Evolutionary conservation across 2,329 filamentous ascomycete species (phyloP).

Genomic region (Ophiostoma pallidulum): DNA sequence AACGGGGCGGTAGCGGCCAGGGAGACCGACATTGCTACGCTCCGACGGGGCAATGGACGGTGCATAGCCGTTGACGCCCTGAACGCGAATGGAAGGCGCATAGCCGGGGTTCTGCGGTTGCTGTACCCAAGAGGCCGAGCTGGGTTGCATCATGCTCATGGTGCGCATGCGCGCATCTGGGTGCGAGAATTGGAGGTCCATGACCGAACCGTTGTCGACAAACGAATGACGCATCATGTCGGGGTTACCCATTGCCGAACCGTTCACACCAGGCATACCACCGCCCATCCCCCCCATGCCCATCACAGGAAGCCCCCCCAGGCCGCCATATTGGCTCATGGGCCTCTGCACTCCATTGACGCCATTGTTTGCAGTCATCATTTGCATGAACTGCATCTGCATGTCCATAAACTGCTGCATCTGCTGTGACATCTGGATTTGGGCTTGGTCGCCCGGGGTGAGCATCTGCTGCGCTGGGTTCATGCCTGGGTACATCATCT

Average conservation of each 20-base stretch:
- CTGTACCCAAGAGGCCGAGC: conserved; percentile 48
- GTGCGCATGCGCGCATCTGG: conserved; percentile 49
- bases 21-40: conserved; percentile 85
- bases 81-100: conserved; percentile 40
- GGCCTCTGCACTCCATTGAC: conserved; percentile 20
- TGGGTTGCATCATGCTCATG: conserved; percentile 77
- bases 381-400: conserved; percentile 92
- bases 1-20: conserved; percentile 83
- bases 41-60: conserved; percentile 93
- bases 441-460: conserved; percentile 58
- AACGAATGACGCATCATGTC: conserved; percentile 34
- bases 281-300: conserved; percentile 25
- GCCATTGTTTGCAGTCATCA: conserved; percentile 47
- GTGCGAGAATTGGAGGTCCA: conserved; percentile 30
- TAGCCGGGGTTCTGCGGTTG: conserved; percentile 32
- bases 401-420: conserved; percentile 87
- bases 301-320: conserved; percentile 20
- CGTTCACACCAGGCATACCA: conserved; percentile 23
- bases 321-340: conserved; percentile 17
- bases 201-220: conserved; percentile 34
- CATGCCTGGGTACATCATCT: conserved; percentile 39
- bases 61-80: conserved; percentile 55
- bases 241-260: conserved; percentile 18
- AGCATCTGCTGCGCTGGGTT: conserved; percentile 29
- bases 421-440: conserved; percentile 72